A percentile compares a stretch with the other conserved stretches of the same genome.
phyloP scores from a whole-genome alignment of 2,329 filamentous ascomycete species.

The Ascochyta pisi region DNA sequence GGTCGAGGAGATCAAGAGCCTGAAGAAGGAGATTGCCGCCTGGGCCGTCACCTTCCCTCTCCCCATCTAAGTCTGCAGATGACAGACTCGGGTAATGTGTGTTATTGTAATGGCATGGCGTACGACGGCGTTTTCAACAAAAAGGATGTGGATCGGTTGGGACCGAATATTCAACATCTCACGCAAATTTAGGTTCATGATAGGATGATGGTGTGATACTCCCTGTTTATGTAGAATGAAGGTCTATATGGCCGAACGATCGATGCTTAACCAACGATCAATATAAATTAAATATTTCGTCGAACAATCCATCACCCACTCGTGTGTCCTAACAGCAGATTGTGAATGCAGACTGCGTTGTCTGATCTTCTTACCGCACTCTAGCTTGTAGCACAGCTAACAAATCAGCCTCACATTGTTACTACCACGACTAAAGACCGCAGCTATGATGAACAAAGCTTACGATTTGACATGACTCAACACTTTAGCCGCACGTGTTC shows the following conservation, averaged over 20 bases:
- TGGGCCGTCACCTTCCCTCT: conserved; percentile 95
- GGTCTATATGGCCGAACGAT: conserved; percentile 1
- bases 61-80: conserved; percentile 64
- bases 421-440: no score
- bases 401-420: no score
- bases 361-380: no score
- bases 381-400: no score
- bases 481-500: no score
- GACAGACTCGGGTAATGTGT: not conserved
- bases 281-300: not conserved
- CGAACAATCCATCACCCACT: no score
- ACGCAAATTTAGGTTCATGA: conserved; percentile 19
- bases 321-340: no score
- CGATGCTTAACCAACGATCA: conserved; percentile 25
- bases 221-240: conserved; percentile 19
- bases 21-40: conserved; percentile 85
- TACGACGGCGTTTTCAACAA: conserved; percentile 39
- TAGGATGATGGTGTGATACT: conserved; percentile 16
- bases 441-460: no score
- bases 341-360: no score
- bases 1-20: conserved; percentile 79
- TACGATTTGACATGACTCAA: no score
- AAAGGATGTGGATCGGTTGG: conserved; percentile 22
- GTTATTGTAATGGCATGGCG: conserved; percentile 17
- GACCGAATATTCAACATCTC: conserved; percentile 38